phyloP scores from a whole-genome alignment of 73 alveolate species.

The Strombidium stylifer region DNA sequence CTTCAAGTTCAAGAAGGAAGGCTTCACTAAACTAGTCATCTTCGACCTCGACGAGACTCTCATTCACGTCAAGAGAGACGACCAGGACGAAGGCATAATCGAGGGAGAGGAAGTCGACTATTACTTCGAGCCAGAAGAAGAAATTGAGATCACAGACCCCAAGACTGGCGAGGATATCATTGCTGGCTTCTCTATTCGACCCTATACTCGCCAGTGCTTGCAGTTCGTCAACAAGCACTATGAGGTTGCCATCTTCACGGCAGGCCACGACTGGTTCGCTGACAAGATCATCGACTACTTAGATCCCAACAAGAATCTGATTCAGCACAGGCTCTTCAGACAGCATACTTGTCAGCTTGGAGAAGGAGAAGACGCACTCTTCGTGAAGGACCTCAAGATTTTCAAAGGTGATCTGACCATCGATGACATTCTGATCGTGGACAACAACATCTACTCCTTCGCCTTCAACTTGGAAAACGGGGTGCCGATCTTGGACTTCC shows the following conservation, averaged over 20 bases:
- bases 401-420: constrained; percentile 47
- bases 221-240: constrained; percentile 58
- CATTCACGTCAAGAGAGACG: constrained; percentile 20
- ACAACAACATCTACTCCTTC: constrained; percentile 59
- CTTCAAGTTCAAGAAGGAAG: constrained; percentile 21
- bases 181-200: constrained; percentile 55
- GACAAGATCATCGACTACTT: constrained; percentile 66
- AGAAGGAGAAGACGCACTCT: constrained; percentile 58
- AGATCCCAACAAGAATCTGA: constrained; percentile 70
- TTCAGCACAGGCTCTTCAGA: constrained; percentile 70
- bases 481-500: constrained; percentile 66
- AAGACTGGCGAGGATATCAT: constrained; percentile 31
- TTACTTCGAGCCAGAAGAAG: constrained; percentile 11
- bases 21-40: constrained; percentile 11
- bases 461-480: constrained; percentile 69
- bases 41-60: constrained; percentile 56
- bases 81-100: background rate
- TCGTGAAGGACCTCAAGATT: constrained; percentile 52
- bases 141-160: constrained; percentile 8
- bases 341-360: constrained; percentile 43
- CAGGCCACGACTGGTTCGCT: constrained; percentile 71
- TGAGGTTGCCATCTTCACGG: constrained; percentile 78
- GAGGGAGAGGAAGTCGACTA: background rate
- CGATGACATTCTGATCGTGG: constrained; percentile 49
- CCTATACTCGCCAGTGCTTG: constrained; percentile 60